phyloP scores from a whole-genome alignment of 306 rosid genomes.

The Cicer cuneatum region DNA sequence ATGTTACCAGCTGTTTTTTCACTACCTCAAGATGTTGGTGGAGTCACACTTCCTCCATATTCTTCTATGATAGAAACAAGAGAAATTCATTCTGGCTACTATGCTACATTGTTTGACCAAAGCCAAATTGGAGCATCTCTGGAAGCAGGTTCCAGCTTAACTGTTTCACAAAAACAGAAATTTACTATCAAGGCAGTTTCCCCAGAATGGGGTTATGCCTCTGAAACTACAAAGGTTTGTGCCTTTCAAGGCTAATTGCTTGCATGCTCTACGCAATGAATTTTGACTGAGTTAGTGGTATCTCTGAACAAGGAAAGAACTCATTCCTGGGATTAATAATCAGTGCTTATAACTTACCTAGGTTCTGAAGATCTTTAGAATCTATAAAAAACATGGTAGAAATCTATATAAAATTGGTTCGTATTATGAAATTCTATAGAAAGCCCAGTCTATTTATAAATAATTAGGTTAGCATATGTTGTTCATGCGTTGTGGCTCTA shows the following conservation, averaged over 20 bases:
- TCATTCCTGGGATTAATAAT: conserved; percentile 25
- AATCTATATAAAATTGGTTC: conserved; percentile 23
- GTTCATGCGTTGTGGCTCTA: conserved; percentile 23
- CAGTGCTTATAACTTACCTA: conserved; percentile 34
- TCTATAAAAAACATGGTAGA: conserved; percentile 22
- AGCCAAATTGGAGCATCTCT: conserved; percentile 54
- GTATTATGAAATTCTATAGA: conserved; percentile 15
- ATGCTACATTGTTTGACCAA: conserved; percentile 57
- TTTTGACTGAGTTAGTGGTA: conserved; percentile 14
- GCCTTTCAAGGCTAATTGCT: conserved; percentile 28
- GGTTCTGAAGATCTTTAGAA: conserved; percentile 33
- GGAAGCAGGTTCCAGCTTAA: conserved; percentile 64
- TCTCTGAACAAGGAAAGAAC: conserved; percentile 14
- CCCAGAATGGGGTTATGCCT: conserved; percentile 88
- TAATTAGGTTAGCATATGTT: conserved; percentile 17
- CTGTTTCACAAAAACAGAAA: conserved; percentile 73
- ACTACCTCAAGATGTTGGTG: conserved; percentile 48
- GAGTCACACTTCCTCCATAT: conserved; percentile 56
- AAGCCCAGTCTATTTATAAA: conserved; percentile 6
- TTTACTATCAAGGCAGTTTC: conserved; percentile 76
- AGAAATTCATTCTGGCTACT: conserved; percentile 57
- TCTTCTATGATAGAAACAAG: conserved; percentile 53
- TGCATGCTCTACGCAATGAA: conserved; percentile 27
- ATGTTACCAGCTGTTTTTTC: conserved; percentile 61
- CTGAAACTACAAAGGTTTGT: conserved; percentile 81